Evolutionary conservation across 1,284 basidiomycete genomes (phyloP).

Genomic region (Trametes pubescens): DNA sequence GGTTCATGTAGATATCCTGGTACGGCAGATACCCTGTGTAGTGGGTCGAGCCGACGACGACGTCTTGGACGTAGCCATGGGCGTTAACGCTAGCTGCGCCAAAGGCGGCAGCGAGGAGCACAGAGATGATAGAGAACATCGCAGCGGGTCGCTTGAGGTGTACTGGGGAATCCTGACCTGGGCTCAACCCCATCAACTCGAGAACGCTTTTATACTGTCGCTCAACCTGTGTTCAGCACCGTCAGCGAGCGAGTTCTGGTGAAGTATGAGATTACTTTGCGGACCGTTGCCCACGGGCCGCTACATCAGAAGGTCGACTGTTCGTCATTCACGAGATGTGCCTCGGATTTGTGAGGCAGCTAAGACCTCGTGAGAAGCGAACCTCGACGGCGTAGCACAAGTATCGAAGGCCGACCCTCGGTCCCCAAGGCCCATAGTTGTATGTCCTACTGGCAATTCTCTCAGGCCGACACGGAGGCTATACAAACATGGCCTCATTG

Average conservation of each 20-base stretch:
- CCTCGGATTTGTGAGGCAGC: not conserved
- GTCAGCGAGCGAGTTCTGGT: too few relatives aligned
- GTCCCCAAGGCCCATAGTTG: not conserved
- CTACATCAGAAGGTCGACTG: not conserved
- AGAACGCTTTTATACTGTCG: not conserved
- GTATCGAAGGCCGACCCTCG: not conserved
- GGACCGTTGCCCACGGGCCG: not conserved
- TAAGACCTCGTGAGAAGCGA: not conserved
- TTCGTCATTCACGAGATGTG: not conserved
- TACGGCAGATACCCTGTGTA: conserved; percentile 49
- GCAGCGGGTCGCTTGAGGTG: not conserved
- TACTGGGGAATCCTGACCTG: not conserved
- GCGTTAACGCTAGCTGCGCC: conserved; percentile 26
- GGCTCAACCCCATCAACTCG: not conserved
- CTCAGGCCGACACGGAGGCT: not conserved
- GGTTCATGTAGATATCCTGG: conserved; percentile 48
- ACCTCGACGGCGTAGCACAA: not conserved
- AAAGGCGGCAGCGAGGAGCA: conserved; percentile 13
- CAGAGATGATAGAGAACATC: conserved; percentile 19
- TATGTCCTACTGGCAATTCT: not conserved
- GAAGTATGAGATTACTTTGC: not conserved
- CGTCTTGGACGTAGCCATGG: conserved; percentile 49
- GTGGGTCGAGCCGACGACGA: conserved; percentile 40
- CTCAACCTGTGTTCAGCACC: too few relatives aligned
- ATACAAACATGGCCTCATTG: not conserved